Percentiles rank a stretch among this genome's conserved stretches.
Conservation (phyloP, 2,329 filamentous ascomycete genomes). For the Trichoderma aggressivum region DNA sequence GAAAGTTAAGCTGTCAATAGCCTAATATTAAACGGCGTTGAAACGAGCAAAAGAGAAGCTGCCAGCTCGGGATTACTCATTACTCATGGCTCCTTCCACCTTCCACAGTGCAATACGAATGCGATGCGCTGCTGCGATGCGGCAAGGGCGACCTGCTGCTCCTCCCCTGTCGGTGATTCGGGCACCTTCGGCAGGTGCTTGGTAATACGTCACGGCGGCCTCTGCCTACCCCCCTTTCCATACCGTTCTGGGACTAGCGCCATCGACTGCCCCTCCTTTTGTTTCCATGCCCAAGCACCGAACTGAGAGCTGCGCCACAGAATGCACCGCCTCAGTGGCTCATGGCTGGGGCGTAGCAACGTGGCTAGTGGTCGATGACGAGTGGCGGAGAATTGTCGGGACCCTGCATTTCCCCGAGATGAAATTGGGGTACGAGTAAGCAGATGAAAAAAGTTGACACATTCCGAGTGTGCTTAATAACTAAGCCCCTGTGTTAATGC, state of each 20-base stretch:
- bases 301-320: background rate
- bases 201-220: slow-evolving; percentile 17
- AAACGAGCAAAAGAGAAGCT: background rate
- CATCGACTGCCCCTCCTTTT: background rate
- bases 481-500: background rate
- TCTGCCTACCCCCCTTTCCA: background rate
- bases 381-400: background rate
- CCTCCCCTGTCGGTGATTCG: slow-evolving; percentile 10
- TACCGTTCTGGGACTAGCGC: background rate
- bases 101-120: background rate
- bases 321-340: background rate
- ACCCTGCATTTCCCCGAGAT: slow-evolving; percentile 3
- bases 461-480: background rate
- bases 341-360: background rate
- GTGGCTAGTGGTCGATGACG: background rate
- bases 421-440: background rate
- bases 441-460: background rate
- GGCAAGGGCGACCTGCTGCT: background rate
- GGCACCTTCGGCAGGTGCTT: slow-evolving; percentile 16
- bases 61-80: background rate
- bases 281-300: background rate
- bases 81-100: background rate
- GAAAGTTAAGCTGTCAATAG: too few relatives aligned
- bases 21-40: background rate
- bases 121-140: background rate